Percentiles rank a stretch among this genome's conserved stretches.
These are phyloP conservation scores for Leccinum longicurvipes DNA, from an alignment of 768 basidiomycete species.

Conservation along the genomic window DNA sequence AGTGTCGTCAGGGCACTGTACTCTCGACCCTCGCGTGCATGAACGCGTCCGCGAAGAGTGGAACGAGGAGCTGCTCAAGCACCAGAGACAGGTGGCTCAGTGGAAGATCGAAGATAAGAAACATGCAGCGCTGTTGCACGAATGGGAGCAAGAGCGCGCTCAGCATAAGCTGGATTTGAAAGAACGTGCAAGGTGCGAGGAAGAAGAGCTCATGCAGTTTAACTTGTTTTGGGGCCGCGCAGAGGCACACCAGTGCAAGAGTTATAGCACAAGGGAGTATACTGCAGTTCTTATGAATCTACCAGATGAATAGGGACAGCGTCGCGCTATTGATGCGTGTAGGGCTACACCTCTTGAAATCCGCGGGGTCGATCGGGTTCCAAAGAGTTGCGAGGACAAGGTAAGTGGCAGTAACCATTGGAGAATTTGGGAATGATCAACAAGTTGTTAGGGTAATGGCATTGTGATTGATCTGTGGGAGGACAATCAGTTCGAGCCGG, in stretches of 20 bases:
- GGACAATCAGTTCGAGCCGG: no score
- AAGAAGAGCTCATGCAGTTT: conserved; percentile 19
- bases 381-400: conserved; percentile 21
- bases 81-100: conserved; percentile 12
- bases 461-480: conserved; percentile 22
- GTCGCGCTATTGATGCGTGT: conserved; percentile 21
- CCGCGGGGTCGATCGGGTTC: conserved; percentile 17
- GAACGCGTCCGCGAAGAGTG: conserved; percentile 21
- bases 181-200: conserved; percentile 18
- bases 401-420: conserved; percentile 8
- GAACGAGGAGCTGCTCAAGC: conserved; percentile 13
- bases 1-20: conserved; percentile 15
- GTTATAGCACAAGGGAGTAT: conserved; percentile 29
- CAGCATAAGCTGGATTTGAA: no score
- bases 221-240: no score
- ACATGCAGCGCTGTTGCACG: neutral
- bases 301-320: conserved; percentile 17
- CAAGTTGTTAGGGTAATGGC: conserved; percentile 11
- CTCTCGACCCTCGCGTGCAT: conserved; percentile 14
- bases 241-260: no score
- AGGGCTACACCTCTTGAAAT: conserved; percentile 20
- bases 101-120: conserved; percentile 17
- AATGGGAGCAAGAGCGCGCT: conserved; percentile 25
- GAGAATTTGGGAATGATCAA: neutral
- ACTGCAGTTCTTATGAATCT: conserved; percentile 29